Evolutionary conservation across 2,329 filamentous ascomycete genomes (phyloP), one percentile per base, ranked within the genome.

Genomic region (Passalora sequoiae): DNA sequence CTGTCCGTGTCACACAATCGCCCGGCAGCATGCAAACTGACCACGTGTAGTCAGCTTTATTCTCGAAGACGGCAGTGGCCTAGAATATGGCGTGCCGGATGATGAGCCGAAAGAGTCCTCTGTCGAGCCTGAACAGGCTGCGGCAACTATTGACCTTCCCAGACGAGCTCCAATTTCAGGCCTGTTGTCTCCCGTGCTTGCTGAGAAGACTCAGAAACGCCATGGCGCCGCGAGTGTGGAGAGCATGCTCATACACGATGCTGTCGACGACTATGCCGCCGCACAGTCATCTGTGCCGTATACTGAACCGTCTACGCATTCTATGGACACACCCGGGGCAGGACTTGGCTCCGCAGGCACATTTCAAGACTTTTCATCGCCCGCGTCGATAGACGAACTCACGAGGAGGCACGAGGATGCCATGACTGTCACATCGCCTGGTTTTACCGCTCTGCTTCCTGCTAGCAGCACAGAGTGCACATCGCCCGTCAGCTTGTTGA

Each of bases 31-130:
- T 19, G 12, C 1, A n/a, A 5, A 8, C 31, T 35, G 31, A 35
- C 13, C 9, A 13, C 13, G 21, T 15, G 33, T 38, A 50, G 47
- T 45, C 19, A 50, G 45, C 10, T 56, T 51, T 27, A 41, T 56
- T 19, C 22, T 54, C 10, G 53, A 56, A 28, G 53, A 56, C 43
- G 51, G 51, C 0, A 36, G 40, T 8, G 51, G 51, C 6, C 43
- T 47, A 8, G 53, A 56, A 28, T 53, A 51, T 36, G 48, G 49
- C n/a, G 41, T 53, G 8, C 44, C 47, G 9, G 46, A 52, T 13
- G 49, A 48, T 19, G 39, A 47, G 27, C 22, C n/a, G 4, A 32
- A 17, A n/a, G 24, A 44, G 30, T 27, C 10, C 15, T 15, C 29
- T 32, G 38, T 31, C 28, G 25, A 12, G 16, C 38, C 27, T 21